Conservation (phyloP, 2,329 filamentous ascomycete species). For the Trichophyton verrucosum region DNA sequence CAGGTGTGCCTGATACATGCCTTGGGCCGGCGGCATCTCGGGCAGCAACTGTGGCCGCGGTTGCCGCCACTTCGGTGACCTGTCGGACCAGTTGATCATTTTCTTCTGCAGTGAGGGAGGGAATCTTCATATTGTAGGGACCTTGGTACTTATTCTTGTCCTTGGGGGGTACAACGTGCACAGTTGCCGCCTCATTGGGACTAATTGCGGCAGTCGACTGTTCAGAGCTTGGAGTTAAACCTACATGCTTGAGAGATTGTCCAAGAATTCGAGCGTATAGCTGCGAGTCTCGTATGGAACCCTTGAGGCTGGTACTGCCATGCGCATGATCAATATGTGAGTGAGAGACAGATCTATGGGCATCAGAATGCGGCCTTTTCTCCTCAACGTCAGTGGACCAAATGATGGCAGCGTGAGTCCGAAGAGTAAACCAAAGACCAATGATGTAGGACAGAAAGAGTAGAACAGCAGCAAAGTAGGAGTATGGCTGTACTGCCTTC, state of each 20-base stretch:
- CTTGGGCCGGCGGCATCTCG: slow-evolving; percentile 54
- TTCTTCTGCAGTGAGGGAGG: slow-evolving; percentile 67
- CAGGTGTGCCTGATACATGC: slow-evolving; percentile 28
- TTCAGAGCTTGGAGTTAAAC: slow-evolving; percentile 39
- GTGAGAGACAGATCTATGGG: not conserved
- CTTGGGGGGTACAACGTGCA: slow-evolving; percentile 68
- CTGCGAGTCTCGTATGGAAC: slow-evolving; percentile 73
- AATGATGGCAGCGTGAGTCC: slow-evolving; percentile 92
- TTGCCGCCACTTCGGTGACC: slow-evolving; percentile 86
- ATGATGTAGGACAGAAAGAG: slow-evolving; percentile 90
- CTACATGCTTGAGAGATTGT: slow-evolving; percentile 76
- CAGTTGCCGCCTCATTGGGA: slow-evolving; percentile 19
- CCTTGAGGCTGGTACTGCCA: slow-evolving; percentile 31
- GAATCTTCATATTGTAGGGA: slow-evolving; percentile 23
- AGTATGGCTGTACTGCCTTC: slow-evolving; percentile 84
- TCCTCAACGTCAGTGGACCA: slow-evolving; percentile 80
- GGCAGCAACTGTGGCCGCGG: slow-evolving; percentile 75
- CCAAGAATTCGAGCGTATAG: slow-evolving; percentile 88
- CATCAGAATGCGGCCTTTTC: slow-evolving; percentile 41
- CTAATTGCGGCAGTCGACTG: not conserved
- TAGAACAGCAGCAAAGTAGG: slow-evolving; percentile 71
- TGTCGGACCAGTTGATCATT: slow-evolving; percentile 71
- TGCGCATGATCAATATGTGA: slow-evolving; percentile 13
- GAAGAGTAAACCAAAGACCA: slow-evolving; percentile 85
- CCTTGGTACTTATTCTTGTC: slow-evolving; percentile 33